Percentiles rank a stretch among this genome's conserved stretches.
These are phyloP conservation scores for Cadophora sp. DNA, from an alignment of 2,329 filamentous ascomycete genomes.

Conservation along the genomic window DNA sequence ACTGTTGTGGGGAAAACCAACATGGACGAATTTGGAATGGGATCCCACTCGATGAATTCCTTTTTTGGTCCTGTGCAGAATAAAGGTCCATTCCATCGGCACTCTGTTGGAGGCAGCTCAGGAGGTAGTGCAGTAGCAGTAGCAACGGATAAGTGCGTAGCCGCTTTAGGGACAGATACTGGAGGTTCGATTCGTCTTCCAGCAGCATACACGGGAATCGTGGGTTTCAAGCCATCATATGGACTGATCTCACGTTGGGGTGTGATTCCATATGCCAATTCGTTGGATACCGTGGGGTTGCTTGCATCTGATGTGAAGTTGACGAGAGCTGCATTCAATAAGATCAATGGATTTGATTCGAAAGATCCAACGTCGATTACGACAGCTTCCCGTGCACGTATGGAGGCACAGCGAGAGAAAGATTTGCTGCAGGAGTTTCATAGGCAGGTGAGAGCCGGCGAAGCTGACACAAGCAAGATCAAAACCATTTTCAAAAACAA, in stretches of 20 bases:
- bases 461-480: background rate
- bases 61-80: conserved; percentile 66
- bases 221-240: conserved; percentile 78
- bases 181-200: conserved; percentile 75
- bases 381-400: conserved; percentile 48
- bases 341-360: conserved; percentile 25
- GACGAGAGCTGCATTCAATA: conserved; percentile 44
- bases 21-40: conserved; percentile 97
- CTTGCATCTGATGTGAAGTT: conserved; percentile 53
- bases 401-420: conserved; percentile 16
- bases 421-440: background rate
- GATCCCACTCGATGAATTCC: conserved; percentile 78
- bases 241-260: conserved; percentile 72
- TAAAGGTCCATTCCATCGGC: background rate
- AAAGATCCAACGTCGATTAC: conserved; percentile 61
- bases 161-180: conserved; percentile 89
- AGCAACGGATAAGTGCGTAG: conserved; percentile 59
- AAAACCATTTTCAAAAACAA: conserved; percentile 19
- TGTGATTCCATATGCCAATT: conserved; percentile 76
- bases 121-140: conserved; percentile 93
- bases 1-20: conserved; percentile 80
- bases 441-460: background rate
- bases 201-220: conserved; percentile 71
- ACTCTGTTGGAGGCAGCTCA: conserved; percentile 85
- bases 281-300: conserved; percentile 74